Evolutionary conservation across 805 yeast genomes (phyloP).

Genomic region (Starmerella floris): DNA sequence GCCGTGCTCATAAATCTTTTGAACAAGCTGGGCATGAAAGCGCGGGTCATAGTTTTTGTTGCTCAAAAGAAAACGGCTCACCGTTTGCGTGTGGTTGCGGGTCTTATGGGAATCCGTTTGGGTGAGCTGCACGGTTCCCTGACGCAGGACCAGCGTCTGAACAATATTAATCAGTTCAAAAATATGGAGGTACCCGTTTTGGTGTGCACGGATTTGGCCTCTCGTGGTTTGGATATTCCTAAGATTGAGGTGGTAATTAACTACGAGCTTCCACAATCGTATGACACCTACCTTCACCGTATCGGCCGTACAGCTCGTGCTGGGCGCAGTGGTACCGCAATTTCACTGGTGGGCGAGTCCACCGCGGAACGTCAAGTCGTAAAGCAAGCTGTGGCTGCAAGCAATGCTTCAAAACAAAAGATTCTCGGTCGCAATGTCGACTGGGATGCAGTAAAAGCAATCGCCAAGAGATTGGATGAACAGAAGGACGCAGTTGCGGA

Average conservation of each 20-base stretch:
- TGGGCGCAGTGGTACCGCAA: conserved; percentile 87
- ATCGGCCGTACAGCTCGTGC: conserved; percentile 99
- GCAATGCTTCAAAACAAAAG: conserved; percentile 37
- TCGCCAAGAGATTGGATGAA: conserved; percentile 46
- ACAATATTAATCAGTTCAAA: conserved; percentile 70
- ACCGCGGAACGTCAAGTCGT: conserved; percentile 80
- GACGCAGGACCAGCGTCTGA: conserved; percentile 82
- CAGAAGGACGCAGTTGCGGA: conserved; percentile 56
- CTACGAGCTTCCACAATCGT: conserved; percentile 88
- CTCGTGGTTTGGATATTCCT: conserved; percentile 98
- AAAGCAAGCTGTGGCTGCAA: conserved; percentile 57
- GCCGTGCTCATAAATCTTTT: conserved; percentile 65
- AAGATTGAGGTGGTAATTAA: conserved; percentile 90
- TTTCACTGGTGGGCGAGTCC: conserved; percentile 86
- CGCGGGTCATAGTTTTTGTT: conserved; percentile 78
- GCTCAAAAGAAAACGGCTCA: conserved; percentile 88
- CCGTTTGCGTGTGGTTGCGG: conserved; percentile 67
- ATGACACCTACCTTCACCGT: conserved; percentile 87
- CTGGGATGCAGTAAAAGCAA: conserved; percentile 69
- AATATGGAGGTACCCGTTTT: conserved; percentile 71
- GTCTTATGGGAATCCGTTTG: conserved; percentile 63
- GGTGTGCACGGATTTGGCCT: conserved; percentile 94
- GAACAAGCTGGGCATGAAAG: conserved; percentile 52
- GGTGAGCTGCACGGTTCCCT: conserved; percentile 70
- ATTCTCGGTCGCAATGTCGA: conserved; percentile 77